Percentiles rank a stretch among this genome's conserved stretches.
phyloP scores from a whole-genome alignment of 345 rosid genomes.

The Citrus inodora region DNA sequence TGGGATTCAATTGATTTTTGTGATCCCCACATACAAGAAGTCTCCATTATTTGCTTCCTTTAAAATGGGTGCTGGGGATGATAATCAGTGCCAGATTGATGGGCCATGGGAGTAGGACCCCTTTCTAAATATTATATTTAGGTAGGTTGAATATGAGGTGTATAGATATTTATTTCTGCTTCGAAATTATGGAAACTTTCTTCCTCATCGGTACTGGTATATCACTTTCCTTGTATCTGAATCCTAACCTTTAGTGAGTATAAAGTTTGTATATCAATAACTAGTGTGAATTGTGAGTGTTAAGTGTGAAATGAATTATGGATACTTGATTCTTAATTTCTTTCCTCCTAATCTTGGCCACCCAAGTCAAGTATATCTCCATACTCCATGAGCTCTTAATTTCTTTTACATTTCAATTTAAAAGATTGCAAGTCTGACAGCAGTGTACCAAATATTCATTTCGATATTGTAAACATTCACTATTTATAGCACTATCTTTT shows the following conservation, averaged over 20 bases:
- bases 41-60: slow-evolving; percentile 1
- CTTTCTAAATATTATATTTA: background rate
- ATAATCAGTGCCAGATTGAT: too few species aligned
- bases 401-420: background rate
- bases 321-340: background rate
- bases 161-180: background rate
- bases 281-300: background rate
- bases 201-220: background rate
- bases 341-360: background rate
- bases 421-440: too few species aligned
- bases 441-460: too few species aligned
- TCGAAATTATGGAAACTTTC: background rate
- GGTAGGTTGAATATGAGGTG: background rate
- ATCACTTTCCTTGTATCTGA: background rate
- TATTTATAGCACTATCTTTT: too few species aligned
- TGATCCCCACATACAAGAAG: background rate
- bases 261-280: background rate
- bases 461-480: too few species aligned
- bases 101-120: too few species aligned
- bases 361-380: background rate
- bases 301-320: background rate
- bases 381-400: background rate
- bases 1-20: background rate
- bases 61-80: background rate
- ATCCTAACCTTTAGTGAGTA: background rate